Base-by-base conservation (phyloP, 225 moss, liverwort and hornwort species). In the Lunularia cruciata region DNA sequence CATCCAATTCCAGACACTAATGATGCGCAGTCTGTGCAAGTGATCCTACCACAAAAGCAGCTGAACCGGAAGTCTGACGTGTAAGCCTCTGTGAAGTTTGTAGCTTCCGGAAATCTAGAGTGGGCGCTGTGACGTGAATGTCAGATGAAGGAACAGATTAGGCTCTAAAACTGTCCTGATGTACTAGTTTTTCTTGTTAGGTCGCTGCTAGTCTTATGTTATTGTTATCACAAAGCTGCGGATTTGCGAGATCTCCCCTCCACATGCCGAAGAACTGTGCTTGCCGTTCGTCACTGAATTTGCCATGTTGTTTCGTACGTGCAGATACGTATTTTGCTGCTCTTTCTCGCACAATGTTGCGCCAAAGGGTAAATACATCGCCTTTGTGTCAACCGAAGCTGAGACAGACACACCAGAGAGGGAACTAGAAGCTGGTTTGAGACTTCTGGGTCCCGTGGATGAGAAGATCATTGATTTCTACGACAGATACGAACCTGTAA, bases 311-410 rank as follows among this genome's bases (percentile, higher is more conserved):
- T n/a, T n/a, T n/a, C n/a, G n/a, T n/a, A n/a, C n/a, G n/a, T 68
- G 70, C 90, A 95, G 95, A 84, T 92, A 96, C 71, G 86, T 96
- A 55, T 96, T 92, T 59, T 96, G 92, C 74, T 96, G 90, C 55
- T 96, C 96, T 3, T 85, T 87, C 83, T 96, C 96, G n/a, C 96
- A 96, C 71, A 89, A 89, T 59, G 96, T 96, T 70, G 82, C 92
- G 57, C 90, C 92, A 2, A 96, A 89, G 72, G 96, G 92, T 67
- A 96, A 96, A 79, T 96, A 92, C 49, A 89, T 92, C 26, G 96
- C 96, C 5, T 96, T 96, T 76, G 92, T 96, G 33, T 92, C 92
- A 33, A 89, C 90, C 22, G 88, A 88, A 78, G 92, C 86, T 62
- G 96, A 96, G 79, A 96, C 92, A 16, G 85, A 96, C 34, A 83